Evolutionary conservation across 1,139 yeast species (phyloP), one percentile per base, ranked within the genome.

Genomic region (Sugiyamaella novakii): DNA sequence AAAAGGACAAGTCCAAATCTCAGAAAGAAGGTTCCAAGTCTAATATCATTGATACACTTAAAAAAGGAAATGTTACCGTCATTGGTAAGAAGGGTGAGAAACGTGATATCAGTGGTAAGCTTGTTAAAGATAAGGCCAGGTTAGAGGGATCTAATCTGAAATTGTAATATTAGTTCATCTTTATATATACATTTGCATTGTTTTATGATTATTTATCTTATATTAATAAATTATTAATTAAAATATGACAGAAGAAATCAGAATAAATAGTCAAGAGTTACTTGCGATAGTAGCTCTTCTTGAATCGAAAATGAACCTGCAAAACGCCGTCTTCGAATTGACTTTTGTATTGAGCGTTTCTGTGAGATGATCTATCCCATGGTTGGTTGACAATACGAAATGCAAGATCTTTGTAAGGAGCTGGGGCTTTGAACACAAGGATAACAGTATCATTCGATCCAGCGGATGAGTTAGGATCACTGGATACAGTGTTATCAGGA

Each of bases 71-170:
- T 60, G 81, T 88, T 60, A 86, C 95, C 1, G 79, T 87, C 56
- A 83, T 88, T 63, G 88, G 84, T 62, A 81, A 79, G 63, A 78
- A 80, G 66, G 96, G 96, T 61, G 83, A 83, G 62, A 78, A 81
- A 71, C 78, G 83, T 47, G 94, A 87, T 65, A 75, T 83, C 51
- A 77, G 76, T 59, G 96, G 96, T 64, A 81, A 83, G 49, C 67
- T 76, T 45, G 81, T 80, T 63, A 79, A 74, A 62, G 73, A 67
- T 11, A 58, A 60, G 43, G 57, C 51, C 10, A 56, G 56, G 22
- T 35, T 50, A 1, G 52, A 55, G 10, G 63, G 62, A 8, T 55
- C 61, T 15, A 58, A 59, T 34, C 56, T 69, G 43, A 69, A 68
- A 54, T 50, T 66, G 28, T 43, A 29, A 33, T n/a, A 12, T 12